phyloP scores from a whole-genome alignment of 2,329 filamentous ascomycete species.

The Verticillium longisporum region DNA sequence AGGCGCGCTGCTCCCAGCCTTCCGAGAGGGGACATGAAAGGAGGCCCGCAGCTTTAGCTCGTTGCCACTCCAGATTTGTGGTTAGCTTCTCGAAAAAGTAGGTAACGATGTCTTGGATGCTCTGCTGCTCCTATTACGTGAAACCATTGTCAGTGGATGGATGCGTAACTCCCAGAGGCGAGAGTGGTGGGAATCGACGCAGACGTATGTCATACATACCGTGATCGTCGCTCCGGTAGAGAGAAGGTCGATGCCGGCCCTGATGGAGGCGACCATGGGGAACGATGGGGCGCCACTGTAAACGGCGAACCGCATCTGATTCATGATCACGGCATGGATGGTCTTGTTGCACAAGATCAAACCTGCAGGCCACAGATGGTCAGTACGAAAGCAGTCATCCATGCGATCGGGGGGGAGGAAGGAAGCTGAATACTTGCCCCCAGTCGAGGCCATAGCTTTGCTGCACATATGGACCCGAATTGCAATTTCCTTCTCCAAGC shows the following conservation, averaged over 20 bases:
- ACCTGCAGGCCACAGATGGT: constrained; percentile 6
- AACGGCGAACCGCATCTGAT: constrained; percentile 11
- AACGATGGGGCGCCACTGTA: constrained; percentile 15
- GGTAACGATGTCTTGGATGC: constrained; percentile 17
- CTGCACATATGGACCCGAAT: constrained; percentile 44
- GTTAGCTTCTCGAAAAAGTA: constrained; percentile 19
- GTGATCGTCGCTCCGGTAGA: constrained; percentile 4
- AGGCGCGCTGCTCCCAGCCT: constrained; percentile 15
- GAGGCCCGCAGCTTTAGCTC: constrained; percentile 17
- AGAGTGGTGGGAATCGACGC: not conserved
- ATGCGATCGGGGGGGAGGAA: not conserved
- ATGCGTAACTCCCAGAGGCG: not conserved
- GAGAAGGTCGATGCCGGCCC: constrained; percentile 13
- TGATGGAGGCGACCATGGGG: constrained; percentile 13
- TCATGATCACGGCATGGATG: constrained; percentile 12
- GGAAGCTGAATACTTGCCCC: constrained; percentile 7
- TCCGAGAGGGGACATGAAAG: constrained; percentile 19
- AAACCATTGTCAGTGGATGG: not conserved
- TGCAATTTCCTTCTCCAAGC: constrained; percentile 41
- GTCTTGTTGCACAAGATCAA: constrained; percentile 13
- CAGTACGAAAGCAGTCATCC: not conserved
- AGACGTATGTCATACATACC: constrained; percentile 3
- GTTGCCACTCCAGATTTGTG: constrained; percentile 13
- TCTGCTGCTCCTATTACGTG: constrained; percentile 8
- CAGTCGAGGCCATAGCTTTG: constrained; percentile 39